phyloP scores from a whole-genome alignment of 208 protist genomes.

The Wallacemonas sp. region DNA sequence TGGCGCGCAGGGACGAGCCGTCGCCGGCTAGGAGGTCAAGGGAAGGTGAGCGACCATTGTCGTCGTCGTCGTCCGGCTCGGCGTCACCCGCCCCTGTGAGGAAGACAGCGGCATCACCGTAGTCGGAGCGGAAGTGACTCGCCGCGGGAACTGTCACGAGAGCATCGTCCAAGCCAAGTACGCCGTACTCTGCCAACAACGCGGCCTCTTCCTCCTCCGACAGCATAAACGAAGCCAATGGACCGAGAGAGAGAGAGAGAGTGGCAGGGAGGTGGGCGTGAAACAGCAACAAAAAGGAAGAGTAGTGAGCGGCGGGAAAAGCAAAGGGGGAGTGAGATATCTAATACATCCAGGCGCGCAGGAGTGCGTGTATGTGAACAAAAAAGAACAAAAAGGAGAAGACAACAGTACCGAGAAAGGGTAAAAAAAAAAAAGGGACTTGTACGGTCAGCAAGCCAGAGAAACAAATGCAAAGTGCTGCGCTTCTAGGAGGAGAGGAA shows the following conservation, averaged over 20 bases:
- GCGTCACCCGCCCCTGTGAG: conserved; percentile 49
- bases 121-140: conserved; percentile 60
- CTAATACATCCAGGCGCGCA: neutral
- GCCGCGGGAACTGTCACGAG: conserved; percentile 49
- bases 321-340: no score
- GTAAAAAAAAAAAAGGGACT: conserved; percentile 1
- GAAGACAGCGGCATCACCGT: conserved; percentile 67
- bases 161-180: conserved; percentile 48
- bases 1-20: neutral
- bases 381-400: conserved; percentile 14
- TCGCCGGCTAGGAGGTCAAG: neutral
- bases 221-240: conserved; percentile 15
- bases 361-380: conserved; percentile 13
- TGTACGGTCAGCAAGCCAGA: no score
- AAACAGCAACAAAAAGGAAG: no score
- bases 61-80: conserved; percentile 19
- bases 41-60: conserved; percentile 11
- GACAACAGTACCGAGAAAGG: neutral
- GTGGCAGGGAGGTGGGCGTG: no score
- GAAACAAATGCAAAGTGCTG: neutral
- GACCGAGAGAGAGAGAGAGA: conserved; percentile 10
- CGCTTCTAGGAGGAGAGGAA: no score
- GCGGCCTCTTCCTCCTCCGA: conserved; percentile 60
- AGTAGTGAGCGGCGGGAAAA: no score
- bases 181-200: conserved; percentile 79